Percentiles rank a stretch among this genome's conserved stretches.
Evolutionary conservation across 768 basidiomycete genomes (phyloP).

Genomic region (Dioszegia crocea): DNA sequence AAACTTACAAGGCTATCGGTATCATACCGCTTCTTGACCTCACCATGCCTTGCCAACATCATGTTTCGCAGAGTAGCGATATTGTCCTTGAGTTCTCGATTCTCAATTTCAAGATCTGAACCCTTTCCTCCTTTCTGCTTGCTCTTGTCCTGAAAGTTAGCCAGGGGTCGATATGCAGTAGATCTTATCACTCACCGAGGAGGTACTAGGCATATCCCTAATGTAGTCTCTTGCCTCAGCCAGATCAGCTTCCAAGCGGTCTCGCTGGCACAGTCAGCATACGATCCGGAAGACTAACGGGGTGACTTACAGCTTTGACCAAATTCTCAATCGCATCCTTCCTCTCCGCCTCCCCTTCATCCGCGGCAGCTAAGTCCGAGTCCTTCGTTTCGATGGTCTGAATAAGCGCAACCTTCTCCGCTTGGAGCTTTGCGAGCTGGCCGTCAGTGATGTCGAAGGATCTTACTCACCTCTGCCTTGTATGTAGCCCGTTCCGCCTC

Average conservation of each 20-base stretch:
- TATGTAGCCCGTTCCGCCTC: no score
- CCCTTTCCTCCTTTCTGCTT: not conserved
- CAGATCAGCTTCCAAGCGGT: not conserved
- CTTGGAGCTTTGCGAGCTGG: no score
- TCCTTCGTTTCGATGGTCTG: not conserved
- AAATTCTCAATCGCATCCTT: not conserved
- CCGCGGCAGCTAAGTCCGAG: not conserved
- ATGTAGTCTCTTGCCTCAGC: no score
- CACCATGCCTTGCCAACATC: not conserved
- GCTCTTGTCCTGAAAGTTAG: not conserved
- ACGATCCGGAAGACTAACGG: no score
- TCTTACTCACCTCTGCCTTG: no score
- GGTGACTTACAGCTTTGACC: not conserved
- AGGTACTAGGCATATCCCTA: no score
- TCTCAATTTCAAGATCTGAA: not conserved
- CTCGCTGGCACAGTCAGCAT: not conserved
- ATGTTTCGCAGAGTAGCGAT: not conserved
- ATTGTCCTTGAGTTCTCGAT: not conserved
- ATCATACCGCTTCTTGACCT: not conserved
- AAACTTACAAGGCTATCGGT: not conserved
- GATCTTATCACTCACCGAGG: not conserved
- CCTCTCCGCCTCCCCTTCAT: not conserved
- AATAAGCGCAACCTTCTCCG: not conserved
- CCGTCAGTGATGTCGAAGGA: no score
- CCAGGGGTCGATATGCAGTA: not conserved